These are phyloP conservation scores for Debaryomyces prosopidis DNA, from an alignment of 805 yeast genomes.

Conservation along the genomic window DNA sequence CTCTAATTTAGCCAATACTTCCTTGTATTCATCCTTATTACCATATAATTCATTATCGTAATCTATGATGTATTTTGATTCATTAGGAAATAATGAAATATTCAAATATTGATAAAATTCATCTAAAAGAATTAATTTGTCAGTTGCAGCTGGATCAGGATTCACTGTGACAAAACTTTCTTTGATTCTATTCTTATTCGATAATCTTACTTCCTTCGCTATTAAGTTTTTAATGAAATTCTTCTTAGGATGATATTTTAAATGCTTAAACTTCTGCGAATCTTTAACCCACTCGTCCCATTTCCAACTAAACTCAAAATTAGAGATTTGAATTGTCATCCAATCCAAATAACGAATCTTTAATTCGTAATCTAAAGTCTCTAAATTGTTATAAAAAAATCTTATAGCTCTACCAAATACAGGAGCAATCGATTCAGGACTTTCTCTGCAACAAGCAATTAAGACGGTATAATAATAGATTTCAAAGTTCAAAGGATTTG, in stretches of 20 bases:
- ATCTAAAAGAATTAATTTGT: conserved; percentile 32
- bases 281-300: conserved; percentile 92
- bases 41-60: conserved; percentile 41
- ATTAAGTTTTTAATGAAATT: conserved; percentile 76
- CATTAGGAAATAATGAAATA: conserved; percentile 32
- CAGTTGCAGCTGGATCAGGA: conserved; percentile 26
- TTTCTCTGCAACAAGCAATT: conserved; percentile 85
- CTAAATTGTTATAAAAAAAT: conserved; percentile 69
- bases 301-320: conserved; percentile 94
- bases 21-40: conserved; percentile 24
- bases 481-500: conserved; percentile 60
- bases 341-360: conserved; percentile 77
- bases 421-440: conserved; percentile 75
- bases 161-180: conserved; percentile 55
- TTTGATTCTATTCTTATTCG: conserved; percentile 70
- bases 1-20: conserved; percentile 24
- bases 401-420: conserved; percentile 92
- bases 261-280: conserved; percentile 43
- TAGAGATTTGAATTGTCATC: conserved; percentile 91
- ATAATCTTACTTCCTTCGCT: conserved; percentile 78
- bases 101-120: conserved; percentile 42
- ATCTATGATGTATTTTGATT: conserved; percentile 26
- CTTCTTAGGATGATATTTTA: conserved; percentile 68
- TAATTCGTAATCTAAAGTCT: conserved; percentile 72
- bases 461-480: conserved; percentile 84